These are phyloP conservation scores for Coemansia sp. DNA, from an alignment of 192 early-diverging fungal species.

Conservation along the genomic window DNA sequence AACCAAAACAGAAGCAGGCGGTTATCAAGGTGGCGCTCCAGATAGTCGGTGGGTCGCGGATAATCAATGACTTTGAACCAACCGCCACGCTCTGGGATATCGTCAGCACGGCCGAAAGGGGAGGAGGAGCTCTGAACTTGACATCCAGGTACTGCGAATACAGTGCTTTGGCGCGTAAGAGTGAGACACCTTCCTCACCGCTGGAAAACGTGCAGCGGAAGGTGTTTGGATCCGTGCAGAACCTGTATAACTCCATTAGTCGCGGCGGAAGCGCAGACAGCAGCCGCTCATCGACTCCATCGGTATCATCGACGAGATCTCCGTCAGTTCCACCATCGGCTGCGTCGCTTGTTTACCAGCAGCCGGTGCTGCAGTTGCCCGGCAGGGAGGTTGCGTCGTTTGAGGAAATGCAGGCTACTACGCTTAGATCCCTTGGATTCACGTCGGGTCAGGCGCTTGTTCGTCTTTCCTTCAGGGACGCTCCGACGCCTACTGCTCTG, in stretches of 20 bases:
- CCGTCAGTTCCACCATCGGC: background rate
- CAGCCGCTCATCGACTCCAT: background rate
- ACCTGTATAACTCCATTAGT: background rate
- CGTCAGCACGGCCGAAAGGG: constrained; percentile 16
- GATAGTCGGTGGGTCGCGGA: constrained; percentile 65
- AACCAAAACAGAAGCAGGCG: background rate
- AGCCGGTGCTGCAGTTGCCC: constrained; percentile 32
- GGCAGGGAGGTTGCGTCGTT: constrained; percentile 61
- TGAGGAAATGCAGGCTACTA: constrained; percentile 63
- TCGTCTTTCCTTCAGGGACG: constrained; percentile 65
- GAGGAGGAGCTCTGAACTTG: constrained; percentile 28
- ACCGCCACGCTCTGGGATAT: constrained; percentile 68
- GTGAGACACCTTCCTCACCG: background rate
- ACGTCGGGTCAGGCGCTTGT: constrained; percentile 67
- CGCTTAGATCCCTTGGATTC: constrained; percentile 69
- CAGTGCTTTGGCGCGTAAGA: background rate
- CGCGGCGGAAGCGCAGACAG: background rate
- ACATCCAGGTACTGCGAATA: constrained; percentile 8
- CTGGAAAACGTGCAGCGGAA: constrained; percentile 4
- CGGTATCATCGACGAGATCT: background rate
- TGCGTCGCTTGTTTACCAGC: constrained; percentile 16
- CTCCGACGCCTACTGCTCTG: background rate
- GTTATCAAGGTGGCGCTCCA: constrained; percentile 71
- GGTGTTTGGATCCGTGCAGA: constrained; percentile 6
- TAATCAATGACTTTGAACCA: constrained; percentile 63